Evolutionary conservation across 2,329 filamentous ascomycete species (phyloP).

Genomic region (Aspergillus quadrilineatus): DNA sequence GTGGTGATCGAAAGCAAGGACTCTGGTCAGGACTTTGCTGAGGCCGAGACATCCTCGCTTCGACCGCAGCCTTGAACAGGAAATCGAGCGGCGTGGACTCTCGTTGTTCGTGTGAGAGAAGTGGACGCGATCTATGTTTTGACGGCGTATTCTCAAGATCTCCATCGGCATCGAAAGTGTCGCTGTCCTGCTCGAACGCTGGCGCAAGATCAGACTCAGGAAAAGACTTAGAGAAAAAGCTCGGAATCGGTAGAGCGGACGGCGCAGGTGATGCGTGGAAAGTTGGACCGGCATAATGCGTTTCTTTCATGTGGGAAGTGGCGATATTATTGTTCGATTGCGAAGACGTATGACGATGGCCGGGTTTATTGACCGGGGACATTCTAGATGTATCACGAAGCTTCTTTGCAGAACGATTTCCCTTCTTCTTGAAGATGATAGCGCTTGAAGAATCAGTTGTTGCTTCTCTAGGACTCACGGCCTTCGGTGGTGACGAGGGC

Average conservation of each 20-base stretch:
- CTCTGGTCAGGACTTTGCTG: slow-evolving; percentile 44
- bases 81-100: slow-evolving; percentile 78
- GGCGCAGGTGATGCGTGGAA: slow-evolving; percentile 94
- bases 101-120: slow-evolving; percentile 41
- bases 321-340: slow-evolving; percentile 36
- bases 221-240: slow-evolving; percentile 76
- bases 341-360: slow-evolving; percentile 35
- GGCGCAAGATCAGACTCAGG: slow-evolving; percentile 57
- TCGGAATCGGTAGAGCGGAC: slow-evolving; percentile 84
- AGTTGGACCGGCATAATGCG: slow-evolving; percentile 79
- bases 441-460: slow-evolving; percentile 33
- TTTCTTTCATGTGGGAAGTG: slow-evolving; percentile 43
- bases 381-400: slow-evolving; percentile 29
- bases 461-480: slow-evolving; percentile 31
- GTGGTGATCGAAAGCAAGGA: slow-evolving; percentile 53
- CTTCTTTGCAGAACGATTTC: slow-evolving; percentile 38
- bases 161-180: slow-evolving; percentile 36
- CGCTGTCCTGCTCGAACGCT: slow-evolving; percentile 40
- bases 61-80: slow-evolving; percentile 83
- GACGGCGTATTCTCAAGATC: slow-evolving; percentile 43
- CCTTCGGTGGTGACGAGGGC: slow-evolving; percentile 38
- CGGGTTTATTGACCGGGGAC: slow-evolving; percentile 26
- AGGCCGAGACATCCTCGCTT: slow-evolving; percentile 57
- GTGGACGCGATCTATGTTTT: slow-evolving; percentile 44
- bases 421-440: slow-evolving; percentile 38